Evolutionary conservation across 192 early-diverging fungal genomes (phyloP), one percentile per base, ranked within the genome.

Genomic region (Chytriomyces hyalinus): DNA sequence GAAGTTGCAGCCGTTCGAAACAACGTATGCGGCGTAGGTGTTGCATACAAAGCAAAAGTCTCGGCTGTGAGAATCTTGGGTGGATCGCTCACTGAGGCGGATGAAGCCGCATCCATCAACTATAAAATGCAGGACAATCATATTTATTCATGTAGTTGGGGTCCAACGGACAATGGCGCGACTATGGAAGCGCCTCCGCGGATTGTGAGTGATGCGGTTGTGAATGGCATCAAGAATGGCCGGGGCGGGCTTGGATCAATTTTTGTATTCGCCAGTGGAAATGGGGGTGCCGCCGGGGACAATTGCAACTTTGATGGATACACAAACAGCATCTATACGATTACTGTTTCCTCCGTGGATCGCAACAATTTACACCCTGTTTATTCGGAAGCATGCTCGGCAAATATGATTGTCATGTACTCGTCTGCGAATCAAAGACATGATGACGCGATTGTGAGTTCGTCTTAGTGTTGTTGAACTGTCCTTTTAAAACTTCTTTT

Each of bases 121-220:
- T 97, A 93, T 77, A 90, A 85, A 46, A 95, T 85, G 81, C 87
- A 99, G 57, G 87, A 91, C 15, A 99, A 94, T 81, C 90, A 95
- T 61, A 98, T 99, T 68, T 99, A 97, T 84, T 95, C 94, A 15
- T 98, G 97, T 83, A 92, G 90, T 49, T 99, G 97, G 97, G 97
- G 97, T 0, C 97, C 98, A 45, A 84, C 88, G 46, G 98, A 99
- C 77, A 88, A 95, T 77, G 98, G 98, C 6, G 79, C 80, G 53
- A 85, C 92, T 0, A 92, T 94, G 77, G 96, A 96, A 50, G 95
- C 91, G 2, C 98, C 98, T 10, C 87, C 91, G 26, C 82, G 88
- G 8, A 77, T 96, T 2, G 89, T 98, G 11, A 77, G 87, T 63
- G 91, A 97, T 24, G 97, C 98, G 6, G 92, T 99, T 24, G 68